Percentiles rank a stretch among this genome's conserved stretches.
Evolutionary conservation across 1,139 yeast genomes (phyloP).

Genomic region (Tardiomyces digboiensis): DNA sequence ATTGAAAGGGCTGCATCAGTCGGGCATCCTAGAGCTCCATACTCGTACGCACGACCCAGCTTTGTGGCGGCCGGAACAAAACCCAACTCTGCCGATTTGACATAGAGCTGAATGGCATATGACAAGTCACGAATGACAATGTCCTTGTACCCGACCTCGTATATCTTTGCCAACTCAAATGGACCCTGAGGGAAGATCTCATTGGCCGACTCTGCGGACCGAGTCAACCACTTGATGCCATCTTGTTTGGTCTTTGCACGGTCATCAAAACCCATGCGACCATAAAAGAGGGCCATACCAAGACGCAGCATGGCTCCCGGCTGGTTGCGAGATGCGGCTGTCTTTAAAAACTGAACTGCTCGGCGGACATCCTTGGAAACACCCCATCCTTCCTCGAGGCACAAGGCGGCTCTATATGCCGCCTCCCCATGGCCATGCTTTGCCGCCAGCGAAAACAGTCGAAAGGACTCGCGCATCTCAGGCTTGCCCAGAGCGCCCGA

Average conservation of each 20-base stretch:
- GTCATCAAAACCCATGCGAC: slow-evolving; percentile 71
- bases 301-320: slow-evolving; percentile 93
- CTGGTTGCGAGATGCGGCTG: slow-evolving; percentile 87
- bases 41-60: slow-evolving; percentile 77
- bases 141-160: slow-evolving; percentile 78
- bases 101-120: slow-evolving; percentile 80
- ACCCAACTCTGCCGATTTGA: slow-evolving; percentile 85
- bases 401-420: slow-evolving; percentile 83
- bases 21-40: slow-evolving; percentile 66
- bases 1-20: slow-evolving; percentile 80
- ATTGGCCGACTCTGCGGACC: slow-evolving; percentile 66
- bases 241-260: slow-evolving; percentile 64
- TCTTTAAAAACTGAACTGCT: slow-evolving; percentile 73
- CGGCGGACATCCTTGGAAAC: slow-evolving; percentile 82
- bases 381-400: slow-evolving; percentile 92
- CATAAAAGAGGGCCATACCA: slow-evolving; percentile 78
- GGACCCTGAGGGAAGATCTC: slow-evolving; percentile 90
- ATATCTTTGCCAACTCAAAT: slow-evolving; percentile 79
- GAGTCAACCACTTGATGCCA: slow-evolving; percentile 88
- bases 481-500: slow-evolving; percentile 80
- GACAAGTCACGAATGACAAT: slow-evolving; percentile 74
- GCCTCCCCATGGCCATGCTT: slow-evolving; percentile 90
- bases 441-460: slow-evolving; percentile 78
- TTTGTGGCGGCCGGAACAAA: slow-evolving; percentile 72
- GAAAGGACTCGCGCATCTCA: slow-evolving; percentile 71